A percentile compares a stretch with the other conserved stretches of the same genome.
Conservation (phyloP, 2,329 filamentous ascomycete species). For the Aspergillus oerlinghausenensis region DNA sequence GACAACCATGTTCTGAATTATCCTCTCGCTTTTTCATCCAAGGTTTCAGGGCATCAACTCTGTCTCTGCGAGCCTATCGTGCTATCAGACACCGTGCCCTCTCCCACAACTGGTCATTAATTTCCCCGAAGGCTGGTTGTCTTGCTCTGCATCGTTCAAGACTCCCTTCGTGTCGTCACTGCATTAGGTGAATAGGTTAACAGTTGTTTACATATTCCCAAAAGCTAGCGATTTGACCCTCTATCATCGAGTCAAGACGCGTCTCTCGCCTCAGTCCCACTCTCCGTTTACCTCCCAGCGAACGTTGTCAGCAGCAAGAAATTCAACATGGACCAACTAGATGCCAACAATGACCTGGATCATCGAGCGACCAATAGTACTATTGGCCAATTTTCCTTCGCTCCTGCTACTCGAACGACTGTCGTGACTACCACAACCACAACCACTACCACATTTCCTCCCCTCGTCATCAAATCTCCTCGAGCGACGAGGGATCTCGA, state of each 20-base stretch:
- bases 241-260: slow-evolving; percentile 12
- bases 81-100: slow-evolving; percentile 9
- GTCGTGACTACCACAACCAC: slow-evolving; percentile 88
- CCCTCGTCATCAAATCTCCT: slow-evolving; percentile 72
- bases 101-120: slow-evolving; percentile 1
- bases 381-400: slow-evolving; percentile 58
- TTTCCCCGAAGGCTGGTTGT: not conserved
- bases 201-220: slow-evolving; percentile 7
- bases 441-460: slow-evolving; percentile 75
- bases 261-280: slow-evolving; percentile 10
- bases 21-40: not conserved
- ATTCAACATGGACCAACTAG: slow-evolving; percentile 28
- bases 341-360: slow-evolving; percentile 14
- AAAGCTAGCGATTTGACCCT: slow-evolving; percentile 8
- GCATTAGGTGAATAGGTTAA: slow-evolving; percentile 12
- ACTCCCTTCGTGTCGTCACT: slow-evolving; percentile 11
- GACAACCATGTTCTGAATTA: not conserved
- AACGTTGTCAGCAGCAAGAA: not conserved
- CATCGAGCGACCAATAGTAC: slow-evolving; percentile 33
- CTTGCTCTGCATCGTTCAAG: not conserved
- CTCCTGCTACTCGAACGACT: slow-evolving; percentile 60
- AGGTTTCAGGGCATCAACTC: not conserved
- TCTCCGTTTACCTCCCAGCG: slow-evolving; percentile 10
- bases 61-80: slow-evolving; percentile 13
- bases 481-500: slow-evolving; percentile 69